A percentile compares a stretch with the other conserved stretches of the same genome.
Conservation (phyloP, 2,329 filamentous ascomycete genomes). For the Nemania sp. region DNA sequence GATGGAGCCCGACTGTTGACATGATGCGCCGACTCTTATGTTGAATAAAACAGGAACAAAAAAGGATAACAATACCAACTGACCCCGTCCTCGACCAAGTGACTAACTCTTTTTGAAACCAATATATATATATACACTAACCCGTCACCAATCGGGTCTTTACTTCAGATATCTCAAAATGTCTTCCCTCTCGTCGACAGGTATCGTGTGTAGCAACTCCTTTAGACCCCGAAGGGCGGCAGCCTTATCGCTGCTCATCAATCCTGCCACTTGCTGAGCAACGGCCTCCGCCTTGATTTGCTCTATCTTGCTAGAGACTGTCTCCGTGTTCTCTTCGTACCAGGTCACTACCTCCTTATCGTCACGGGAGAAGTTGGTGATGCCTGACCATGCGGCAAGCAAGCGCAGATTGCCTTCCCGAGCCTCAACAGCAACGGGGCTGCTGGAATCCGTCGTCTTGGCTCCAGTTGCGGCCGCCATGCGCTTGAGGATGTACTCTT, state of each 20-base stretch:
- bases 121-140: slow-evolving; percentile 1
- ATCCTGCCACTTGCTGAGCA: slow-evolving; percentile 50
- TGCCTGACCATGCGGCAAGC: slow-evolving; percentile 80
- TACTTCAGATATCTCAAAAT: slow-evolving; percentile 66
- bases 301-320: slow-evolving; percentile 83
- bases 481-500: slow-evolving; percentile 95
- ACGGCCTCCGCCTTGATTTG: slow-evolving; percentile 75
- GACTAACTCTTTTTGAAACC: not conserved
- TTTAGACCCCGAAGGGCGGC: slow-evolving; percentile 84
- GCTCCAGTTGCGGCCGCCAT: slow-evolving; percentile 59
- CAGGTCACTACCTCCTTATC: slow-evolving; percentile 87
- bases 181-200: slow-evolving; percentile 84
- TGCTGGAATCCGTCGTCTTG: slow-evolving; percentile 39
- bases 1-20: not conserved
- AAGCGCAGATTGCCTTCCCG: slow-evolving; percentile 73
- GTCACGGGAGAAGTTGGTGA: slow-evolving; percentile 75
- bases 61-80: not conserved
- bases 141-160: slow-evolving; percentile 6
- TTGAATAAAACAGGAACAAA: not conserved
- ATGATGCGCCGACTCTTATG: not conserved
- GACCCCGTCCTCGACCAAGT: not conserved
- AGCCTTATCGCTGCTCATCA: slow-evolving; percentile 57
- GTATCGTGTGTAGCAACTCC: slow-evolving; percentile 83
- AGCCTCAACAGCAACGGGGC: slow-evolving; percentile 47
- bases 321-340: slow-evolving; percentile 94